Evolutionary conservation across 306 rosid genomes (phyloP), one percentile per base, ranked within the genome.

Genomic region (Medicago arabica): DNA sequence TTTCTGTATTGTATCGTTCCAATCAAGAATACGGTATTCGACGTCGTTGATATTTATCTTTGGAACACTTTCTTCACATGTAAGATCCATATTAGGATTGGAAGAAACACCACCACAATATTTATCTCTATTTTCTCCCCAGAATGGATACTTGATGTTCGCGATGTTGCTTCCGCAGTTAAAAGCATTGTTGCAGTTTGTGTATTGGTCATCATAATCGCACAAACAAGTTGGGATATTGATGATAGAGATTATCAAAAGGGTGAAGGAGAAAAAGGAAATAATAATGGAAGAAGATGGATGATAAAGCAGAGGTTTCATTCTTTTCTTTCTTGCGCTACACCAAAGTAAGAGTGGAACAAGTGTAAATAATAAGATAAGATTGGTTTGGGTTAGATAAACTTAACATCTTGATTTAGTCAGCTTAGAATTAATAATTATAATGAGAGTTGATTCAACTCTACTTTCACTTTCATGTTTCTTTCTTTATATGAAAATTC

Each of bases 91-190:
- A 0, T 73, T 9, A 41, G 77, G 54, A 67, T 43, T 6, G 18
- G 6, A 36, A 19, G 62, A 4, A 9, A 9, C 7, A 55, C 8
- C 3, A 7, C 86, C 86, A 13, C 88, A 85, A 19, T 72, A 67
- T 0, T n/a, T 0, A 3, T 4, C 6, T 76, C 84, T 76, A n/a
- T 46, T 41, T 25, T 0, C 69, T 15, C 86, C 88, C 77, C 72
- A 76, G 44, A 85, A 85, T 1, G 84, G 84, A 25, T 82, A 82
- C 2, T 5, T 62, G 40, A 82, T 55, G 50, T 47, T 1, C 5
- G 8, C 0, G 8, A 75, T 2, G 8, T 15, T n/a, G 18, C 0
- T 0, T 53, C 74, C 69, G 13, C 88, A 85, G 8, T 15, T 25
- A 28, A 74, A 76, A 9, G 67, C 1, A 0, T 15, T 6, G 5